Conservation (phyloP, 2,329 filamentous ascomycete genomes). For the Exophiala viscosa region DNA sequence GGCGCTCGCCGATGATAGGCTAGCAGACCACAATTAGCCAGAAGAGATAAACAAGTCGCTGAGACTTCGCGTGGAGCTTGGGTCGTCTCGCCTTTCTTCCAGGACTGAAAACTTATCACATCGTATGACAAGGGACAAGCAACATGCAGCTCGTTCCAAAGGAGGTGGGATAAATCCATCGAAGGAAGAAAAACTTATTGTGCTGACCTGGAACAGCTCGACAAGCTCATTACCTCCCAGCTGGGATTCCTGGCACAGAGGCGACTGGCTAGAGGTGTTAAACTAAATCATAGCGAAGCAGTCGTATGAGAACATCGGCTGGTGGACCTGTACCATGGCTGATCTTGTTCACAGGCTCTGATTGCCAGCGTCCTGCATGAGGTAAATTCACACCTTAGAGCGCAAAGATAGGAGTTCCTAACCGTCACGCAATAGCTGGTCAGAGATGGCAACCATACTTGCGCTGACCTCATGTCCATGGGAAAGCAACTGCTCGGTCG, state of each 20-base stretch:
- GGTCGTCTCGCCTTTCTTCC: not conserved
- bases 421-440: slow-evolving; percentile 60
- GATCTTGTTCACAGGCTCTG: slow-evolving; percentile 32
- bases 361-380: slow-evolving; percentile 90
- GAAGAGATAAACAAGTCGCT: slow-evolving; percentile 8
- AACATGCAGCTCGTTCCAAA: slow-evolving; percentile 46
- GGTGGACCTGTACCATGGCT: slow-evolving; percentile 1
- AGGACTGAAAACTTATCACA: not conserved
- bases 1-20: slow-evolving; percentile 18
- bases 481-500: slow-evolving; percentile 90
- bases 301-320: slow-evolving; percentile 50
- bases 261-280: slow-evolving; percentile 80
- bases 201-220: slow-evolving; percentile 58
- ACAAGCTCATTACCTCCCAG: slow-evolving; percentile 93
- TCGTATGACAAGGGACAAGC: not conserved
- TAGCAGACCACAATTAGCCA: not conserved
- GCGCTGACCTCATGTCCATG: slow-evolving; percentile 88
- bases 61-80: not conserved
- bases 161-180: slow-evolving; percentile 35
- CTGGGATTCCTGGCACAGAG: slow-evolving; percentile 82
- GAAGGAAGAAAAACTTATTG: not conserved
- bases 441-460: slow-evolving; percentile 88
- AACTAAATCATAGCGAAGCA: slow-evolving; percentile 86
- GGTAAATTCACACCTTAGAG: slow-evolving; percentile 41
- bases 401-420: not conserved